Base-by-base conservation (phyloP, 2,329 filamentous ascomycete species). In the Acephala macrosclerotiorum region DNA sequence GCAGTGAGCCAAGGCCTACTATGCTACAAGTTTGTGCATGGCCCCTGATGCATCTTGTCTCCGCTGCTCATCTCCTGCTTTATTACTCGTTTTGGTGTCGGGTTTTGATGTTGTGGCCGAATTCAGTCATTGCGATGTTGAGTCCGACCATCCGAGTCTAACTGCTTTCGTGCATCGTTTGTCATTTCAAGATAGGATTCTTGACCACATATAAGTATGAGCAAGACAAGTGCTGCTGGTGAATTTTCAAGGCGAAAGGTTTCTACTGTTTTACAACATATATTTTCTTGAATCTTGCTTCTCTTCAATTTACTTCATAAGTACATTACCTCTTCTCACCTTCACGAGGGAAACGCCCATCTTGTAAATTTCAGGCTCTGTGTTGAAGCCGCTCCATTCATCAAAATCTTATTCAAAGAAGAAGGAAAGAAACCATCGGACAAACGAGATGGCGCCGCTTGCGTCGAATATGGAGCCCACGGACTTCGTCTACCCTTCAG, bases 401-500 rank as follows among this genome's bases (percentile, higher is more conserved):
- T 49, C 45, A 49, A 49, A 7, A 49, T 49, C n/a, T 25, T 25
- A n/a, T 49, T 14, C n/a, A 11, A n/a, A 49, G 6, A 14, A 22
- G 20, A 49, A 25, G 20, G 45, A 9, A 8, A 49, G 20, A 25
- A n/a, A 11, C n/a, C 26, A 14, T 47, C 38, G 18, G 33, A 26
- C 5, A 18, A 25, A 47, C 14, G 58, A 60, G 45, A n/a, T 14
- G 9, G n/a, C 45, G n/a, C 20, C 7, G 45, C 7, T 7, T 49
- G 11, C 1, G 2, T 22, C 45, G 6, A 18, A n/a, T 42, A 2
- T 18, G 4, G n/a, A 42, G 2, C 40, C 40, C 40, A 42, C 8
- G 25, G 58, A 60, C 25, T 47, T 45, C 11, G n/a, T n/a, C 25
- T 68, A 68, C 40, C 66, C 66, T 14, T 63, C 63, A 22, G 66